Conservation (phyloP, 371 early-diverging fungal species). For the Phascolomyces articulosus region DNA sequence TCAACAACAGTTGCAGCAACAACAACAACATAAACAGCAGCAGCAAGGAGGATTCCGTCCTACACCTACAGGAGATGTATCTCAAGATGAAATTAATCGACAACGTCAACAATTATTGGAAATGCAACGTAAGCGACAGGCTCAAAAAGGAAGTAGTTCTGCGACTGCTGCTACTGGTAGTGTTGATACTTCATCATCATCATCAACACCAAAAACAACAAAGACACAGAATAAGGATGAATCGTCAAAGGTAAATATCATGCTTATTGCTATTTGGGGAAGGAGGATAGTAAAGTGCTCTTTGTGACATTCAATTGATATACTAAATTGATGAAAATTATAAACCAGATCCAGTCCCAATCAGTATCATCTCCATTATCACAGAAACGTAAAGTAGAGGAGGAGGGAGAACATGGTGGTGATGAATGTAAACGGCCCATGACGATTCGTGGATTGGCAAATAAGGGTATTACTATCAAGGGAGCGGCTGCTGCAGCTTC, state of each 20-base stretch:
- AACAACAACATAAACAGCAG: background rate
- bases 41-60: background rate
- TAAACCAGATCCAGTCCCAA: background rate
- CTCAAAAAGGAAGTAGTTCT: background rate
- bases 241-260: background rate
- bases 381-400: background rate
- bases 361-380: background rate
- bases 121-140: background rate
- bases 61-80: slow-evolving; percentile 26
- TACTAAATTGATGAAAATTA: background rate
- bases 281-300: no score
- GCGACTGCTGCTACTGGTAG: background rate
- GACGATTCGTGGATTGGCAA: background rate
- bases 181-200: background rate
- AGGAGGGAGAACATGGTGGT: background rate
- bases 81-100: slow-evolving; percentile 32
- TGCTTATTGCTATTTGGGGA: background rate
- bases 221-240: no score
- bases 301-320: no score
- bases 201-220: no score
- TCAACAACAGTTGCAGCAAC: background rate
- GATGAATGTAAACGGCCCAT: background rate
- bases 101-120: background rate
- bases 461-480: slow-evolving; percentile 8
- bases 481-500: slow-evolving; percentile 13